phyloP scores from a whole-genome alignment of 257 asterid species.

The Primulina tabacum region DNA sequence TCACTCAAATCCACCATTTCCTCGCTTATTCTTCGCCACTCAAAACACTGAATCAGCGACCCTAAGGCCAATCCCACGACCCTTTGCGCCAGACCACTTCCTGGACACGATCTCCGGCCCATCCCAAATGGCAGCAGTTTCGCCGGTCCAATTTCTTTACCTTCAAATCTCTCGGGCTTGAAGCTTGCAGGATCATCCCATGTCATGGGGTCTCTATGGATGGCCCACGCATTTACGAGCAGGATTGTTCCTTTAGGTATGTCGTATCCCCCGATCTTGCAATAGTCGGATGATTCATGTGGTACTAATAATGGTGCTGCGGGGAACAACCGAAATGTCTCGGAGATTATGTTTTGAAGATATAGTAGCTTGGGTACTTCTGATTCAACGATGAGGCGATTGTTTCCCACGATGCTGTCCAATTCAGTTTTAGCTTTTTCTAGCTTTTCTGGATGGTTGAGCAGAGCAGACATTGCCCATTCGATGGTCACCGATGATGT shows the following conservation, averaged over 20 bases:
- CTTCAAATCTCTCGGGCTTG: conserved; percentile 36
- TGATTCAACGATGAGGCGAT: conserved; percentile 26
- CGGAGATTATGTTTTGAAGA: conserved; percentile 29
- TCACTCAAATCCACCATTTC: conserved; percentile 31
- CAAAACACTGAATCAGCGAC: conserved; percentile 33
- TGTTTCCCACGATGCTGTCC: conserved; percentile 27
- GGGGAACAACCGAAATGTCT: conserved; percentile 36
- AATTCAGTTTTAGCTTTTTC: conserved; percentile 36
- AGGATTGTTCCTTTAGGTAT: conserved; percentile 32
- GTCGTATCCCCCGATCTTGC: conserved; percentile 31
- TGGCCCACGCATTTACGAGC: conserved; percentile 39
- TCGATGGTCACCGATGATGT: conserved; percentile 34
- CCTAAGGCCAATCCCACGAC: conserved; percentile 35
- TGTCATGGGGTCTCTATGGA: conserved; percentile 35
- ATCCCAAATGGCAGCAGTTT: conserved; percentile 36
- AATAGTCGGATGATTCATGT: conserved; percentile 30
- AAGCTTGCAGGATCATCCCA: conserved; percentile 38
- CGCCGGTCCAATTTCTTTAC: conserved; percentile 13
- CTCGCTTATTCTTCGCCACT: conserved; percentile 30
- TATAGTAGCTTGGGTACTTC: conserved; percentile 35
- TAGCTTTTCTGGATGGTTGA: conserved; percentile 35
- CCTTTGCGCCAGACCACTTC: conserved; percentile 31
- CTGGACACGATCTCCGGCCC: conserved; percentile 46
- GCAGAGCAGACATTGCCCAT: conserved; percentile 38
- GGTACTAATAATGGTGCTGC: conserved; percentile 34